Conservation (phyloP, 495 filamentous ascomycete genomes). For the Bacidia gigantensis region DNA sequence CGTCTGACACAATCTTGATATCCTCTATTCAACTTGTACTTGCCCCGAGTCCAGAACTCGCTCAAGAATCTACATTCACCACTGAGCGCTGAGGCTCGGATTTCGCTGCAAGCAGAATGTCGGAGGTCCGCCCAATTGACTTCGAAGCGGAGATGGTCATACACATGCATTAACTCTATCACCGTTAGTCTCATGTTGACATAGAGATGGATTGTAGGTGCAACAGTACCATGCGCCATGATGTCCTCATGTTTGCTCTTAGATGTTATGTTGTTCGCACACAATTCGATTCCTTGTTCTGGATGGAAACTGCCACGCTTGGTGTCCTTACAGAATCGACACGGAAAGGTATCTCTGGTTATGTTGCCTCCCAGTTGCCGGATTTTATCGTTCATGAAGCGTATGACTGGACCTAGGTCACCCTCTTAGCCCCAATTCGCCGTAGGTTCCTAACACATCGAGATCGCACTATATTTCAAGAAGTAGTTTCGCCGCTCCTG, state of each 20-base stretch:
- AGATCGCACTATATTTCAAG: constrained; percentile 1
- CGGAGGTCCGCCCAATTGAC: constrained; percentile 67
- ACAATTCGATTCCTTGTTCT: constrained; percentile 73
- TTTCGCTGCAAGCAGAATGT: constrained; percentile 95
- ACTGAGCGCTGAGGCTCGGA: constrained; percentile 78
- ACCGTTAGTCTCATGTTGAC: neutral
- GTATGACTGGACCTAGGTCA: constrained; percentile 54
- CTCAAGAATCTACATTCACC: constrained; percentile 88
- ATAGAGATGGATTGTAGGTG: neutral
- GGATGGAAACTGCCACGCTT: constrained; percentile 73
- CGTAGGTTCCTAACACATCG: neutral
- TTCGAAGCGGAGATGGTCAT: constrained; percentile 83
- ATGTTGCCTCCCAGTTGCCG: constrained; percentile 60
- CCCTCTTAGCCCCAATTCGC: neutral
- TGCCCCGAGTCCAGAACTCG: constrained; percentile 67
- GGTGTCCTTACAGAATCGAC: constrained; percentile 53
- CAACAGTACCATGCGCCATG: constrained; percentile 49
- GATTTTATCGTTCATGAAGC: constrained; percentile 71
- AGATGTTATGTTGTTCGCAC: constrained; percentile 71
- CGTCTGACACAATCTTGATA: constrained; percentile 83
- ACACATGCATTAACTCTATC: constrained; percentile 87
- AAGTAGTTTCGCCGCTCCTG: constrained; percentile 1
- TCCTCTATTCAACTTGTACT: constrained; percentile 81
- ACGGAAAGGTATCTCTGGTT: constrained; percentile 60
- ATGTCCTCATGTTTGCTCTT: constrained; percentile 78